phyloP scores from a whole-genome alignment of 2,329 filamentous ascomycete species.

The Calonectria leucothoes region DNA sequence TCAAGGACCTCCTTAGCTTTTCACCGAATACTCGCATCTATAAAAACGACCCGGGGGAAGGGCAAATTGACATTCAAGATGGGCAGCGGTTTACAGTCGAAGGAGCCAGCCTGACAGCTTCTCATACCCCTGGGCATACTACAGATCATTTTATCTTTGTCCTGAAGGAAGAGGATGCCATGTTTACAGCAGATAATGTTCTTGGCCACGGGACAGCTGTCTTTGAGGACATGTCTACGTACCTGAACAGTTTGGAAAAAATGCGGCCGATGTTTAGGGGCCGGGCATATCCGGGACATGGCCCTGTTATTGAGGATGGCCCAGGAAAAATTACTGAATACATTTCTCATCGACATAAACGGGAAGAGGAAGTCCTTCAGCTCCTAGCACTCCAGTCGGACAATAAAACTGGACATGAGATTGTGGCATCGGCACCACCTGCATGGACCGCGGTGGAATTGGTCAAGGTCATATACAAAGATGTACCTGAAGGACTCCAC shows the following conservation, averaged over 20 bases:
- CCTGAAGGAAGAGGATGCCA: slow-evolving; percentile 80
- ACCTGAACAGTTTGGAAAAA: slow-evolving; percentile 74
- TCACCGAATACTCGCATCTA: slow-evolving; percentile 73
- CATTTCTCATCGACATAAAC: slow-evolving; percentile 80
- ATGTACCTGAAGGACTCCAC: slow-evolving; percentile 81
- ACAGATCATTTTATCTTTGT: slow-evolving; percentile 85
- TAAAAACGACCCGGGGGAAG: slow-evolving; percentile 70
- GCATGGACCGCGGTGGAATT: slow-evolving; percentile 81
- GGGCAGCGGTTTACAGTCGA: slow-evolving; percentile 66
- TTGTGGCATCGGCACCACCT: slow-evolving; percentile 37
- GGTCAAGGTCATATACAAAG: slow-evolving; percentile 87
- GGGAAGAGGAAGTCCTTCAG: slow-evolving; percentile 82
- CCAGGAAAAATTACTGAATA: slow-evolving; percentile 82
- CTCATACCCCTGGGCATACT: slow-evolving; percentile 76
- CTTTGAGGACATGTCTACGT: slow-evolving; percentile 80
- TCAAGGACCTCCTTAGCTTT: slow-evolving; percentile 73
- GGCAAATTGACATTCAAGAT: slow-evolving; percentile 59
- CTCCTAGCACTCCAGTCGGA: slow-evolving; percentile 57
- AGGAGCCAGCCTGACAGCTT: slow-evolving; percentile 75
- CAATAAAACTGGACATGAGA: slow-evolving; percentile 48
- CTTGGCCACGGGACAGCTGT: slow-evolving; percentile 88
- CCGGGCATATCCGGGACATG: slow-evolving; percentile 88
- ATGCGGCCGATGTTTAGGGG: slow-evolving; percentile 77
- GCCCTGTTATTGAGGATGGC: slow-evolving; percentile 80
- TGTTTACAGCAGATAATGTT: slow-evolving; percentile 92